Base-by-base conservation (phyloP, 768 basidiomycete species). In the Exidia glandulosa region DNA sequence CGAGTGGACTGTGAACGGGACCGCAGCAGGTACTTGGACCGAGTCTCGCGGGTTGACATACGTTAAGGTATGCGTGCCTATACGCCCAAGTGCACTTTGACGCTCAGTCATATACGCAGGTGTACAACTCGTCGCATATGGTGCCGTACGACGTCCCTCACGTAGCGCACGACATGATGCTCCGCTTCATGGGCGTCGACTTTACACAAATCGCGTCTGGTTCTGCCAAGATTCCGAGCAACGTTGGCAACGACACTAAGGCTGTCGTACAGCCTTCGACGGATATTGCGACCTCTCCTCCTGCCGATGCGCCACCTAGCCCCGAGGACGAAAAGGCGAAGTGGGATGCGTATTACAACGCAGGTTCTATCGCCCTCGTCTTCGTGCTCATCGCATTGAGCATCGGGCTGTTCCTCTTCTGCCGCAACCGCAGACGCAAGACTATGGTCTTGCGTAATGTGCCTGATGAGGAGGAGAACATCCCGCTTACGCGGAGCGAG, bases 261-360 rank as follows among this genome's bases (percentile, higher is more conserved):
- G 86, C 89, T 2, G 65, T 81, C 19, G 81, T 86, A 54, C 65
- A 79, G 2, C 79, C 82, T 16, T 75, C 76, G 45, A 73, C 72
- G 30, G 74, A 72, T 32, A n/a, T n/a, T n/a, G n/a, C n/a, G n/a
- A n/a, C n/a, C n/a, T n/a, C n/a, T n/a, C n/a, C n/a, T n/a, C n/a
- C n/a, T n/a, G n/a, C n/a, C n/a, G n/a, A n/a, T n/a, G n/a, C n/a
- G n/a, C n/a, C n/a, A n/a, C n/a, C n/a, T n/a, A n/a, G n/a, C n/a
- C 81, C 88, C 0, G 81, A 89, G 68, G 84, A 90, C 66, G 84
- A 86, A 59, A 85, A 88, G 67, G 88, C 91, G 2, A 88, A 87
- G 77, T 94, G 93, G 93, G 89, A 94, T 74, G 89, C 91, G n/a
- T 94, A 94, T 70, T 96, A 94, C 70, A 95, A 95, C 62, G 88